Base-by-base conservation (phyloP, 2,329 filamentous ascomycete species). In the Alternaria arbusti region DNA sequence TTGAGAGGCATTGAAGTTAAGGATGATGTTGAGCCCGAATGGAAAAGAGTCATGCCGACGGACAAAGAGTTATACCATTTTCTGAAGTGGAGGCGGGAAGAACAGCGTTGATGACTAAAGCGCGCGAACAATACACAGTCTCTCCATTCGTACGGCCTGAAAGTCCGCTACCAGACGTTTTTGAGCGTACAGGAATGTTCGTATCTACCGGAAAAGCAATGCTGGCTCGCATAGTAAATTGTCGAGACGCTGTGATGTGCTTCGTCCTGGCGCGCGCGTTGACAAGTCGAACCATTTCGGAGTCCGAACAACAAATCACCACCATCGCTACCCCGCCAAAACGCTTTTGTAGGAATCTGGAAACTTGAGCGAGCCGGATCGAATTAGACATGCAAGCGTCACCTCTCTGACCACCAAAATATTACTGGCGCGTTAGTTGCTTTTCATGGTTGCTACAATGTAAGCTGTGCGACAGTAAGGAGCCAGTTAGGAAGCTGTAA, bases 11-110 rank as follows among this genome's bases (percentile, higher is more conserved):
- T 89, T 8, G 58, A 63, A 9, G 64, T 22, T 15, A 93, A 93
- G 11, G 57, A 61, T 5, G 69, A 26, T 13, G 93, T 94, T 74
- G 89, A 93, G 71, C 92, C 93, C 0, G 94, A 97, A 79, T 97
- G 94, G 94, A 96, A 94, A 86, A 87, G 92, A 4, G 93, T 97
- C 1, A 76, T 91, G 52, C 93, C 94, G 0, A 82, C 85, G 46
- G 94, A 97, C 79, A 97, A 97, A 80, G 94, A 97, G 79, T 82
- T 97, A 86, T 92, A 46, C 93, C 93, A 0, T 97, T 89, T 80
- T 80, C 20, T 97, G 73, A 86, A 90, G 43, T 97, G 94, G 94
- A 92, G 94, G 88, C 97, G 94, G 94, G 87, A 96, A 81, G 88
- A 90, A 49, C 92, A 97, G 28, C 10, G 28, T 50, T 40, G 44